Evolutionary conservation across 2,329 filamentous ascomycete genomes (phyloP), one percentile per base, ranked within the genome.

Genomic region (Orbilia quercus): DNA sequence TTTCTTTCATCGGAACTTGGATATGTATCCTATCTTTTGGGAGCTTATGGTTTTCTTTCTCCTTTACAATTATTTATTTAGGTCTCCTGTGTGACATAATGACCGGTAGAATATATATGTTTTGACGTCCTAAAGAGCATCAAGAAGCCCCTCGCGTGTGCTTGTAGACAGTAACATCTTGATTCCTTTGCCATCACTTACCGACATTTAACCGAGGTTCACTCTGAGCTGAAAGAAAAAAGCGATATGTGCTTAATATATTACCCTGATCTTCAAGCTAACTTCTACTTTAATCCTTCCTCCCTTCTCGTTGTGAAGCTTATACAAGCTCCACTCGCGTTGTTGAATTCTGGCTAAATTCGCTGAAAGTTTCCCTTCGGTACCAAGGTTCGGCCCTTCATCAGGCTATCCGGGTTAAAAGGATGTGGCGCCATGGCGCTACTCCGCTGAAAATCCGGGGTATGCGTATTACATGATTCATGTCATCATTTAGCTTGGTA

Each of bases 21-120:
- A 31, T 16, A 57, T 58, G 42, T 58, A 31, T 20, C 47, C 28
- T 55, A 47, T 55, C 50, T 44, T 47, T 47, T 38, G 40, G 40
- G 34, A 55, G 38, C 34, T 53, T 11, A 25, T 25, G 51, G 2
- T 12, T 42, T 38, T 42, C 20, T 47, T 28, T 36, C 54, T 18
- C 36, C 25, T 36, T 54, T 16, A 25, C 7, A 34, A 36, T 36
- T 28, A 9, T 28, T n/a, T n/a, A 7, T 18, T 20, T 7, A 16
- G 7, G 7, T 25, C 14, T 51, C 11, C 7, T 20, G 23, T 25
- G 14, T 28, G 12, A 36, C 14, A n/a, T 34, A 31, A 31, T 9
- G 28, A 40, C 36, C 14, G 9, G 36, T 5, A 40, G 51, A 16
- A 40, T 40, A 40, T 40, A 16, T 40, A 14, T 40, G 3, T 40